These are phyloP conservation scores for Pseudonitzschia delicatissima DNA, from an alignment of 108 stramenopile species.

Conservation along the genomic window DNA sequence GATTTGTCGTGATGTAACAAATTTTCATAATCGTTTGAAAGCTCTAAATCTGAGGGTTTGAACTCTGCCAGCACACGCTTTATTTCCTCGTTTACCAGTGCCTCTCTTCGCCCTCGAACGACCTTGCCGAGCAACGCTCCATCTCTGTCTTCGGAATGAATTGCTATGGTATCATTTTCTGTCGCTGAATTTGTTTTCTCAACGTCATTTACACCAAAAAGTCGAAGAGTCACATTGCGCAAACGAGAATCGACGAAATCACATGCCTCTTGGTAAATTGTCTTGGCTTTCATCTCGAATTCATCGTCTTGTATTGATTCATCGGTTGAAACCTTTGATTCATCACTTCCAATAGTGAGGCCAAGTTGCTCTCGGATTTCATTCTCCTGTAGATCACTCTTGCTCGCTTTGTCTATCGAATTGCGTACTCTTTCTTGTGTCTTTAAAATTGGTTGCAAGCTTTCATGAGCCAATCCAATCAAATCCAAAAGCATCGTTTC, in stretches of 20 bases:
- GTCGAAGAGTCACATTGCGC: conserved; percentile 7
- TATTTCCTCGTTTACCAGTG: conserved; percentile 25
- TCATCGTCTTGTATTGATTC: conserved; percentile 6
- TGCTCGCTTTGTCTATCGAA: conserved; percentile 6
- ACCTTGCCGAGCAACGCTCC: conserved; percentile 26
- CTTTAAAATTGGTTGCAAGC: conserved; percentile 46
- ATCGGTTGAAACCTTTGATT: background rate
- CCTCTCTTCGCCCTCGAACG: conserved; percentile 35
- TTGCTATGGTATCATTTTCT: background rate
- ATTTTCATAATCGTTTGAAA: background rate
- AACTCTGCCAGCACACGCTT: conserved; percentile 16
- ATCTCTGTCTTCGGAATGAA: conserved; percentile 22
- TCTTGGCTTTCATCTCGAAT: conserved; percentile 2
- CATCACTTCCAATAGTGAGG: conserved; percentile 10
- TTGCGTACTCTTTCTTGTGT: conserved; percentile 30
- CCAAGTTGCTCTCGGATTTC: conserved; percentile 37
- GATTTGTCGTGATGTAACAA: background rate
- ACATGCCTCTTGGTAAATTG: conserved; percentile 20
- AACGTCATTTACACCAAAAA: conserved; percentile 25
- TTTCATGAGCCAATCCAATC: conserved; percentile 43
- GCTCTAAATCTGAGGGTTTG: background rate
- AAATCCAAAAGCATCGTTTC: conserved; percentile 38
- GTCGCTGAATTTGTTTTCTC: background rate
- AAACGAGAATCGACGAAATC: conserved; percentile 8
- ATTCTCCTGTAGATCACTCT: conserved; percentile 28